Conservation (phyloP, 768 basidiomycete genomes). For the Leccinum variicolor region DNA sequence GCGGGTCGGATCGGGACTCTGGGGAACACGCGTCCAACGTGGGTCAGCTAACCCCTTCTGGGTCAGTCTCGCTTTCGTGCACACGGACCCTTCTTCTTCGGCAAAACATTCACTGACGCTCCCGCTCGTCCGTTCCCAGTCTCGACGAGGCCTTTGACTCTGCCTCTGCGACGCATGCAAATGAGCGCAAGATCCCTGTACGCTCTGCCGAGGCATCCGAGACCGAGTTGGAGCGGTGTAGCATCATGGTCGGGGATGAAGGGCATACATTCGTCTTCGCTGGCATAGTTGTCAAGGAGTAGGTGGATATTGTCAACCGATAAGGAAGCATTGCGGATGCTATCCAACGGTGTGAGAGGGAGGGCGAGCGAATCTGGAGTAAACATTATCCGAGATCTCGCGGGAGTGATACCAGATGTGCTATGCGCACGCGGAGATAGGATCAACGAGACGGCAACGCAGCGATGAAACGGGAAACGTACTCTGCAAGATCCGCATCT, state of each 20-base stretch:
- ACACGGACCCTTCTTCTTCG: constrained; percentile 19
- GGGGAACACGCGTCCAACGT: background rate
- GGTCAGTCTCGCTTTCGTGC: constrained; percentile 17
- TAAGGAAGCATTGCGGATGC: constrained; percentile 29
- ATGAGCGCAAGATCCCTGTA: constrained; percentile 25
- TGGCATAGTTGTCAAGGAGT: constrained; percentile 9
- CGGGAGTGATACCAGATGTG: constrained; percentile 22
- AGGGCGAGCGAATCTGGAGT: constrained; percentile 8
- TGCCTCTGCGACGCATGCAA: constrained; percentile 25
- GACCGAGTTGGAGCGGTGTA: constrained; percentile 23
- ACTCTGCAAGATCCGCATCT: constrained; percentile 60
- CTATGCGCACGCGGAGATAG: constrained; percentile 9
- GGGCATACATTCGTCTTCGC: constrained; percentile 3
- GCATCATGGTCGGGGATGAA: constrained; percentile 13
- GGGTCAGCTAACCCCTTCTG: background rate
- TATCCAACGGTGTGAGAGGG: constrained; percentile 23
- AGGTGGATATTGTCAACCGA: constrained; percentile 34
- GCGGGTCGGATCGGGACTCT: background rate
- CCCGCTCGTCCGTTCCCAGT: constrained; percentile 30
- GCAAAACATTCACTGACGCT: constrained; percentile 28
- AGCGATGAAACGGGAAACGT: constrained; percentile 23
- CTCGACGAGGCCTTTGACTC: constrained; percentile 32
- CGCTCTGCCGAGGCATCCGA: constrained; percentile 25
- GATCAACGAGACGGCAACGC: constrained; percentile 4
- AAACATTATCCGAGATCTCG: constrained; percentile 17